Evolutionary conservation across 176 grass and related monocot genomes (phyloP).

Genomic region (Pharus latifolius): DNA sequence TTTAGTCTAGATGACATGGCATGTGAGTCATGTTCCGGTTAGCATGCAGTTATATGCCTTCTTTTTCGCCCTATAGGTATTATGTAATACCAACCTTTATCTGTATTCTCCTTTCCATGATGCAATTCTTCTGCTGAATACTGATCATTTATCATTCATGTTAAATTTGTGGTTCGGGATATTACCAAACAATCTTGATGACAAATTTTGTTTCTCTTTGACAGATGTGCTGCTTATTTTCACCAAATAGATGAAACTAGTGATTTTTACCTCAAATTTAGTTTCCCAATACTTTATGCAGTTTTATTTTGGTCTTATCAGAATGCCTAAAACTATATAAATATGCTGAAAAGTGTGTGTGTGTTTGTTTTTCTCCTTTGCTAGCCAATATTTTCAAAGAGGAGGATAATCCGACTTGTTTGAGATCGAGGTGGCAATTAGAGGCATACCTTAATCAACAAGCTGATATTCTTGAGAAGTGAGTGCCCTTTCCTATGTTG

Average conservation of each 20-base stretch:
- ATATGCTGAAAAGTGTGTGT: not conserved
- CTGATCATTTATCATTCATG: not conserved
- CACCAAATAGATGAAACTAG: not conserved
- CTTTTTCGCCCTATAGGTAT: too few species aligned
- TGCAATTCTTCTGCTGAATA: not conserved
- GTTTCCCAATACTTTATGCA: not conserved
- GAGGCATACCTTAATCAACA: conserved; percentile 92
- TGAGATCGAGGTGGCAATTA: conserved; percentile 92
- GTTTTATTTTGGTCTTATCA: not conserved
- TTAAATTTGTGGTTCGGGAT: not conserved
- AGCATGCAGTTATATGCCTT: too few species aligned
- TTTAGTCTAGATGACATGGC: too few species aligned
- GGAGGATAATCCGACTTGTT: conserved; percentile 46
- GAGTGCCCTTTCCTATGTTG: conserved; percentile 16
- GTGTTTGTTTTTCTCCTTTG: conserved; percentile 20
- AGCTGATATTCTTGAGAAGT: conserved; percentile 93
- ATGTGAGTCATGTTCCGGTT: too few species aligned
- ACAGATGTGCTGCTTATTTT: not conserved
- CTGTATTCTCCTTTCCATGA: not conserved
- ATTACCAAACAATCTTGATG: not conserved
- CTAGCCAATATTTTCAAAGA: conserved; percentile 52
- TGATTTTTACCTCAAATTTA: not conserved
- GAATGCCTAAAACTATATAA: not conserved
- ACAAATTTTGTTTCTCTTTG: not conserved
- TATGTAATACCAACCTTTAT: not conserved